Conservation (phyloP, 208 protist species). For the Acanthamoeba rhysodes region DNA sequence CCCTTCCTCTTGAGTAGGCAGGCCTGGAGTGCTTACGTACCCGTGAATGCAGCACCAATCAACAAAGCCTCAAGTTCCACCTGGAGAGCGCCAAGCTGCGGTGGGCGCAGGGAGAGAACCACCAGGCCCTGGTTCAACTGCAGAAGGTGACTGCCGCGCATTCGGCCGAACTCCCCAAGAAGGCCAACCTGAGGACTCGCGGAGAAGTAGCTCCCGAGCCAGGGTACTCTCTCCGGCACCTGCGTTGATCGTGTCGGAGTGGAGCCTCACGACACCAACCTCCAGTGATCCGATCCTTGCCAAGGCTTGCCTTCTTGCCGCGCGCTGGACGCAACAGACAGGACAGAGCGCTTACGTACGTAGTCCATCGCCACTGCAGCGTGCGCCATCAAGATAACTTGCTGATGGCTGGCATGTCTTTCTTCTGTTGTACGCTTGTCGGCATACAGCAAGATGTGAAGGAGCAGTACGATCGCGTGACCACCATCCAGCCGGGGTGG, state of each 20-base stretch:
- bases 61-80: constrained; percentile 85
- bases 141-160: constrained; percentile 12
- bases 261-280: background rate
- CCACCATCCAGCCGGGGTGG: constrained; percentile 88
- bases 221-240: background rate
- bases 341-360: constrained; percentile 87
- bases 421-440: too few relatives aligned
- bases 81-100: constrained; percentile 93
- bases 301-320: constrained; percentile 91
- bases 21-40: background rate
- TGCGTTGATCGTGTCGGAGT: background rate
- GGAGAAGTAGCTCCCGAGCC: background rate
- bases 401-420: background rate
- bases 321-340: constrained; percentile 91
- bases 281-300: constrained; percentile 80
- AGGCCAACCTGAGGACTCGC: background rate
- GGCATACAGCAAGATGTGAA: constrained; percentile 90
- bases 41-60: background rate
- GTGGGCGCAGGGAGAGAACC: constrained; percentile 91
- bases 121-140: constrained; percentile 93
- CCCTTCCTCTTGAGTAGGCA: background rate
- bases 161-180: background rate
- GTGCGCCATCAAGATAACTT: background rate
- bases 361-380: background rate
- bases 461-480: constrained; percentile 90